Evolutionary conservation across 805 yeast species (phyloP), one percentile per base, ranked within the genome.

Genomic region (Wickerhamiella kurtzmanii): DNA sequence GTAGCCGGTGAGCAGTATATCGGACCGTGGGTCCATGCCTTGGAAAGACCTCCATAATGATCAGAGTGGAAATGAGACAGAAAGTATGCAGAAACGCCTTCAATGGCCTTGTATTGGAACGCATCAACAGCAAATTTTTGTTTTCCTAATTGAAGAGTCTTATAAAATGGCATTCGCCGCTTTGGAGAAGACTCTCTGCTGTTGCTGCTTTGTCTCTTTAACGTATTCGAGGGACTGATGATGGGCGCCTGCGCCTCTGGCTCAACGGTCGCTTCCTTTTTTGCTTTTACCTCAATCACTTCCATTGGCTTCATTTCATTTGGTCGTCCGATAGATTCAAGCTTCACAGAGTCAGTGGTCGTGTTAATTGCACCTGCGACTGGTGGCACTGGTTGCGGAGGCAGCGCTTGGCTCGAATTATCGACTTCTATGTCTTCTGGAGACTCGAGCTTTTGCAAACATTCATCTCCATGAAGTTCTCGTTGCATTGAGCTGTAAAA

Each of bases 21-120:
- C 4, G 67, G 66, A 0, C 86, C 88, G 45, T 74, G 72, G 41
- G 71, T 63, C 97, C 97, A 92, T 19, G 71, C 68, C 56, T 82
- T 82, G 2, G 79, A 65, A 15, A 92, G 64, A 0, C 98, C 97
- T 3, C 85, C 86, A 59, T 92, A 92, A 60, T 92, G 98, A 60
- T 92, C 98, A 0, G 95, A 69, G 62, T 92, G 98, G 66, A 83
- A 89, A 65, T 92, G 98, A 0, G 67, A 62, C 37, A 60, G 59
- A 45, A 59, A 65, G 50, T 60, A 64, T 35, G 58, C 48, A 16
- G 51, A 37, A 2, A 63, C 60, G 13, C 53, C 59, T 15, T 57
- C 59, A 19, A 64, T 61, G 9, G 56, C 48, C 19, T 69, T 67
- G 49, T 60, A 61, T 44, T 55, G 49, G 56, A 66, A 66, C 25